These are phyloP conservation scores for Colletotrichum orbiculare DNA, from an alignment of 2,329 filamentous ascomycete genomes.

Conservation along the genomic window DNA sequence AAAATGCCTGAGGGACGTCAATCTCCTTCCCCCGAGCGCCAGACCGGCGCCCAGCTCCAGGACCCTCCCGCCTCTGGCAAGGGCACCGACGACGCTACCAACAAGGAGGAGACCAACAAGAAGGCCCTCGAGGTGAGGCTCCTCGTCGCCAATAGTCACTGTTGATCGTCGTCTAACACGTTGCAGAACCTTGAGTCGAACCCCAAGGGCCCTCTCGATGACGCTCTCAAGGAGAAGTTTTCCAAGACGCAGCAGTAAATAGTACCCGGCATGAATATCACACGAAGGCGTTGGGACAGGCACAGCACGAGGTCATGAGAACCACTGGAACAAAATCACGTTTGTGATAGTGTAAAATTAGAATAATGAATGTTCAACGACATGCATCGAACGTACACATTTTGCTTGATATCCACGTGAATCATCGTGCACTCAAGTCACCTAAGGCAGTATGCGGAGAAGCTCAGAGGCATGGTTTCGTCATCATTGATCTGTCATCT, in stretches of 20 bases:
- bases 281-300: slow-evolving; percentile 22
- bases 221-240: slow-evolving; percentile 70
- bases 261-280: background rate
- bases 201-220: slow-evolving; percentile 72
- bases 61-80: slow-evolving; percentile 68
- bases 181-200: slow-evolving; percentile 68
- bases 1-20: slow-evolving; percentile 81
- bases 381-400: background rate
- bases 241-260: slow-evolving; percentile 54
- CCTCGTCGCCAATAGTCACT: background rate
- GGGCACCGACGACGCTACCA: slow-evolving; percentile 64
- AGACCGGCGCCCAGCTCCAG: slow-evolving; percentile 72
- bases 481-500: too few relatives aligned
- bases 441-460: too few relatives aligned
- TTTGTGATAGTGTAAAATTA: slow-evolving; percentile 27
- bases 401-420: slow-evolving; percentile 6
- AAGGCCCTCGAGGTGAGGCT: slow-evolving; percentile 59
- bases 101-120: slow-evolving; percentile 65
- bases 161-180: slow-evolving; percentile 16
- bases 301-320: slow-evolving; percentile 8
- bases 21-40: slow-evolving; percentile 79
- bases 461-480: too few relatives aligned
- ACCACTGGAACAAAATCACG: slow-evolving; percentile 11
- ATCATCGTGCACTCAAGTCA: slow-evolving; percentile 15
- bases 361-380: background rate